A percentile compares a stretch with the other conserved stretches of the same genome.
Evolutionary conservation across 305 asterid genomes (phyloP).

Genomic region (Ajuga reptans): DNA sequence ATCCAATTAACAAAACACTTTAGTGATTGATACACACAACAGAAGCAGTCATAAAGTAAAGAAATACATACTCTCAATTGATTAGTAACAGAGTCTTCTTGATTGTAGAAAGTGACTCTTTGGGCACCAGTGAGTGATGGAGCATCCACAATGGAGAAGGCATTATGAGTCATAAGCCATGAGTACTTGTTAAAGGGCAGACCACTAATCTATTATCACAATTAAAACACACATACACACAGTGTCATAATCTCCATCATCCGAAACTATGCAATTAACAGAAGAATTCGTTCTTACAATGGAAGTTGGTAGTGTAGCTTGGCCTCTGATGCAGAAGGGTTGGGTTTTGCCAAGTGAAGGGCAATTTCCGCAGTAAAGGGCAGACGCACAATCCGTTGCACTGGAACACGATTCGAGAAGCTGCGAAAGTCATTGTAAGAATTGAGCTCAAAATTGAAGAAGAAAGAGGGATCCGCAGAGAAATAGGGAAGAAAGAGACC

Average conservation of each 20-base stretch:
- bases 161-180: conserved; percentile 90
- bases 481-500: conserved; percentile 34
- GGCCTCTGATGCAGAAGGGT: conserved; percentile 83
- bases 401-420: conserved; percentile 62
- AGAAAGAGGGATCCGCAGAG: conserved; percentile 24
- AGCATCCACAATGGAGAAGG: conserved; percentile 86
- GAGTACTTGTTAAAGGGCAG: conserved; percentile 92
- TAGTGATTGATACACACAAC: not conserved
- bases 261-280: not conserved
- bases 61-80: conserved; percentile 59
- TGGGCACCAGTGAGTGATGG: conserved; percentile 68
- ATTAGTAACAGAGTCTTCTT: conserved; percentile 86
- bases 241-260: not conserved
- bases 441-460: conserved; percentile 26
- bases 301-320: conserved; percentile 64
- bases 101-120: conserved; percentile 85
- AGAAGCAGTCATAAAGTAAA: conserved; percentile 2
- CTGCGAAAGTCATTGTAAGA: conserved; percentile 33
- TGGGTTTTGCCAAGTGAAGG: conserved; percentile 58
- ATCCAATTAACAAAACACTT: not conserved
- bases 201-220: conserved; percentile 49
- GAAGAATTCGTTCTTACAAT: conserved; percentile 35
- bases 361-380: conserved; percentile 86
- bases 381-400: conserved; percentile 63
- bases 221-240: not conserved